Conservation (phyloP, 2,329 filamentous ascomycete genomes). For the Nigrospora oryzae region DNA sequence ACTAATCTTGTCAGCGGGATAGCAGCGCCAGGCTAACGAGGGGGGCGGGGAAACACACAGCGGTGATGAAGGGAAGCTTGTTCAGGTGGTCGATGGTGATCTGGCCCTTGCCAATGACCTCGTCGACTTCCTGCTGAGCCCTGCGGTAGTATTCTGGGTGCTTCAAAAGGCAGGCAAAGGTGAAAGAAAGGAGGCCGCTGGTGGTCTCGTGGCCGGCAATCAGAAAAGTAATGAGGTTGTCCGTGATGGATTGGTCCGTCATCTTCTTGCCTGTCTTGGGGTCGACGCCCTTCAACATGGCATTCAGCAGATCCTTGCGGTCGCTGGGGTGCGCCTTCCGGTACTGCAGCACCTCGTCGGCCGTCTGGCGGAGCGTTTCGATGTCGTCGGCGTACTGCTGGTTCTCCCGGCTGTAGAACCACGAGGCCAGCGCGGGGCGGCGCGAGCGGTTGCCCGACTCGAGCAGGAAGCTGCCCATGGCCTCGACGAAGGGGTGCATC, state of each 20-base stretch:
- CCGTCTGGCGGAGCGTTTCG: conserved; percentile 42
- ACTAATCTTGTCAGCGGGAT: not conserved
- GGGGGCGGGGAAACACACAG: conserved; percentile 10
- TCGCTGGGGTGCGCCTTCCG: conserved; percentile 44
- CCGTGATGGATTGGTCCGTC: conserved; percentile 52
- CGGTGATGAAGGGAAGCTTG: conserved; percentile 44
- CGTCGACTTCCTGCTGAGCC: conserved; percentile 44
- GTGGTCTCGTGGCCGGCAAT: conserved; percentile 45
- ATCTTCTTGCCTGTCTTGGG: conserved; percentile 59
- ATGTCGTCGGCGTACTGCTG: conserved; percentile 47
- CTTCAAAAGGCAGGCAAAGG: conserved; percentile 39
- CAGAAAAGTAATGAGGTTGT: conserved; percentile 51
- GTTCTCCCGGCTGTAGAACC: conserved; percentile 39
- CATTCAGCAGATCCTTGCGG: conserved; percentile 59
- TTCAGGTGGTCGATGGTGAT: conserved; percentile 37
- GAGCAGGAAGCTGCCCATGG: conserved; percentile 56
- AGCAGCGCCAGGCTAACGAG: too few relatives aligned
- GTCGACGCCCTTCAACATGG: conserved; percentile 62
- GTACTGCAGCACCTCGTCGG: conserved; percentile 51
- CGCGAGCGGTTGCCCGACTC: conserved; percentile 44
- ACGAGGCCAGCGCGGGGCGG: conserved; percentile 36
- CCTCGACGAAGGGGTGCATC: conserved; percentile 60
- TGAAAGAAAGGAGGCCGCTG: conserved; percentile 39
- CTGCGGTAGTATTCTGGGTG: conserved; percentile 36
- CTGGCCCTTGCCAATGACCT: conserved; percentile 34